Base-by-base conservation (phyloP, 306 rosid species). In the Morella rubra region DNA sequence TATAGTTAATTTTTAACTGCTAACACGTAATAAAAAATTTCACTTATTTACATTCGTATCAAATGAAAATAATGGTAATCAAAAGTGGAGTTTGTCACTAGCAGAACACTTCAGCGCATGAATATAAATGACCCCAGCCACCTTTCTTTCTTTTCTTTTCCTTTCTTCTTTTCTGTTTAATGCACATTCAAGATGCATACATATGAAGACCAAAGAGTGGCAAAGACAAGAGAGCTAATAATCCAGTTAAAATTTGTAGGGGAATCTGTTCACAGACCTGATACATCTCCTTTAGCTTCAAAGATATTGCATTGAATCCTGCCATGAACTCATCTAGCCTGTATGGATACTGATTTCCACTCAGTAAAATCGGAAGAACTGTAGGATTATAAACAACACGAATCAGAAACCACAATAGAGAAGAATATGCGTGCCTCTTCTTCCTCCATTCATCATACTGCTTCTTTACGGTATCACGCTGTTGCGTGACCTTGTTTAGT, bases 271-370 rank as follows among this genome's bases (percentile, higher is more conserved):
- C 65, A 72, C 81, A 81, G 72, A 92, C 96, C 97, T 95, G 99
- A 77, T 92, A 90, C 97, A 90, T 95, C 83, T 95, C 99, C 83
- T 95, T 92, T 47, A 95, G 80, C 87, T 95, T 95, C 67, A 95
- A 88, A 64, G 99, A 92, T 87, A 92, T 91, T 51, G 97, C 79
- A 81, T 91, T 95, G 79, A 95, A 95, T 71, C 99, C 97, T 77
- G 90, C 97, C 97, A 95, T 95, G 86, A 95, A 92, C 85, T 95
- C 96, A 13, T 95, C 99, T 87, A 95, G 82, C 83, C 99, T 95
- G 82, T 73, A 79, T 71, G 37, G 46, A 72, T 5, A 70, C 46
- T 44, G 75, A 44, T 60, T 52, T 68, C 82, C 77, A 24, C 46
- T 64, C 59, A 85, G 10, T 53, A 16, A 52, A 72, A 69, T 51